Evolutionary conservation across 257 asterid genomes (phyloP), one percentile per base, ranked within the genome.

Genomic region (Hygrophila difformis): DNA sequence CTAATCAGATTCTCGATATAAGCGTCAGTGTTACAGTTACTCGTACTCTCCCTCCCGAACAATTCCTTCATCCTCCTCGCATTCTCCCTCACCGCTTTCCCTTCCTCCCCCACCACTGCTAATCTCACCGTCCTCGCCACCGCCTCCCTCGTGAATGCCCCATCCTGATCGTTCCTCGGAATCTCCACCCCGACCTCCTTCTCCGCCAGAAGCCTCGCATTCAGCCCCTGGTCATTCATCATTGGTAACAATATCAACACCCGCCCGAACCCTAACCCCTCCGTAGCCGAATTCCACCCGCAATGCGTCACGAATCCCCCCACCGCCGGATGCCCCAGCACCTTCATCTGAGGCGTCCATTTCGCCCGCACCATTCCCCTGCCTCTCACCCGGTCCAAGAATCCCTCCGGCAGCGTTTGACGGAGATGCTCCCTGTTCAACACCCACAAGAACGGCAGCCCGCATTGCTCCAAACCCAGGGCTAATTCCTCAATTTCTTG

Each of bases 221-320:
- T 87, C 71, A 74, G 48, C 31, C 97, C 97, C 38, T 87, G 94
- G 47, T 87, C 97, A 53, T 87, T 84, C 84, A 76, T 81, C 26
- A 87, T 58, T 0, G 95, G 97, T 29, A 87, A 67, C 68, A 88
- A 9, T 7, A 88, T 69, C 66, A 88, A 55, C 51, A 79, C 84
- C 23, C 68, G 68, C 8, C 97, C 93, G 2, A 69, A 67, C 11
- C 79, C 46, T 0, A 87, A 75, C 0, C 72, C 94, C 69, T 87
- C 97, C 0, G 91, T 68, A 12, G 60, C 82, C 4, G 97, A 87
- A 57, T 77, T 87, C 97, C 94, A 87, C 9, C 97, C 94, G 16
- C 94, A 83, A 48, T 87, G 97, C 18, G 94, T 82, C 61, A 82
- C 59, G 59, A 71, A 87, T 14, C 84, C 87, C 1, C 87, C 91